phyloP scores from a whole-genome alignment of 345 rosid species.

The Pistacia integerrima region DNA sequence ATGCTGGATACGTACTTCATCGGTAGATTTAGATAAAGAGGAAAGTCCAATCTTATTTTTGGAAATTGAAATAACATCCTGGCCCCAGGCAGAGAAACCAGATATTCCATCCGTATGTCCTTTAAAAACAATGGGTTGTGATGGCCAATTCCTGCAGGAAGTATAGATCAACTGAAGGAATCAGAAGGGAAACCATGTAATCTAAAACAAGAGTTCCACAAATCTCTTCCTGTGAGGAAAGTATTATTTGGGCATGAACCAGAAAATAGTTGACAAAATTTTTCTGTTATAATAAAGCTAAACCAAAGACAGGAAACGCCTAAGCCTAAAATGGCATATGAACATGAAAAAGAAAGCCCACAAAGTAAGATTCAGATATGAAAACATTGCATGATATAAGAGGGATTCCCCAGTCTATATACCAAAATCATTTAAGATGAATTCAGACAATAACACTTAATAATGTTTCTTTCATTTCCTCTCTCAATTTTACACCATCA shows the following conservation, averaged over 20 bases:
- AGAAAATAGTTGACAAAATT: not conserved
- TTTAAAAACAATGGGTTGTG: constrained; percentile 54
- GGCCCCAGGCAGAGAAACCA: constrained; percentile 83
- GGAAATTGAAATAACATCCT: constrained; percentile 83
- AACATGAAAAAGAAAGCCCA: not conserved
- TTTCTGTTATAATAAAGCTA: not conserved
- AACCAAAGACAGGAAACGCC: not conserved
- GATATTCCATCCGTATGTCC: constrained; percentile 83
- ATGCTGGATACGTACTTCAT: constrained; percentile 51
- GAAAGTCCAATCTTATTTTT: constrained; percentile 83
- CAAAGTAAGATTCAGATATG: not conserved
- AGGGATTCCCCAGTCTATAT: too few relatives aligned
- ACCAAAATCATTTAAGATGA: too few relatives aligned
- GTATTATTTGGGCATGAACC: not conserved
- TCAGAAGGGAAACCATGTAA: constrained; percentile 11
- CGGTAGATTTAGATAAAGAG: constrained; percentile 54
- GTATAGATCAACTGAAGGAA: not conserved
- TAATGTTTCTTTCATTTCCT: too few relatives aligned
- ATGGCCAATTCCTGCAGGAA: constrained; percentile 57
- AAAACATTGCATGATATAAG: too few relatives aligned
- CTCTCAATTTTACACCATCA: too few relatives aligned
- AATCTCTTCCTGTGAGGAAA: not conserved
- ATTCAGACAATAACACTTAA: too few relatives aligned
- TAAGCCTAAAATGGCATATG: not conserved
- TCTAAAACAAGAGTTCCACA: not conserved